Evolutionary conservation across 345 rosid genomes (phyloP).

Genomic region (Bruguiera sexangula): DNA sequence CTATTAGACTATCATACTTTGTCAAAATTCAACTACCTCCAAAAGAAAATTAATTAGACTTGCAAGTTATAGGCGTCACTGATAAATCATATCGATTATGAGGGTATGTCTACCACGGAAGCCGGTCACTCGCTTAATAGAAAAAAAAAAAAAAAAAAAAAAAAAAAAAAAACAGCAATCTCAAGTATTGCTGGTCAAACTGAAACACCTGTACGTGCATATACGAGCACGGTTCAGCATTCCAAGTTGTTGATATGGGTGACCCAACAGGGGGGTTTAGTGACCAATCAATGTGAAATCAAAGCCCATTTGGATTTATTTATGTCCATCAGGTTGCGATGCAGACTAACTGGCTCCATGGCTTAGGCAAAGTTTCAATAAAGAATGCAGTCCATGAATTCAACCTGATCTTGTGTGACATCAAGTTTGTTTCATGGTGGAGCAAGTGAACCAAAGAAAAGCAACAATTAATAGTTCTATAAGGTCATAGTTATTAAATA

Average conservation of each 20-base stretch:
- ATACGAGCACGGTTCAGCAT: background rate
- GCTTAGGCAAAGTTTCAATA: background rate
- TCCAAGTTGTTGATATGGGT: background rate
- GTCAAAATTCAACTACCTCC: no score
- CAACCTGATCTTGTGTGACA: background rate
- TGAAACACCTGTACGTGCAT: no score
- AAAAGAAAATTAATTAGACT: no score
- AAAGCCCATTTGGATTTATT: background rate
- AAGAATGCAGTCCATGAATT: background rate
- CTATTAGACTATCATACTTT: no score
- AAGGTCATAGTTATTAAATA: background rate
- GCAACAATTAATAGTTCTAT: background rate
- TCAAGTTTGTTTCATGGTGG: background rate
- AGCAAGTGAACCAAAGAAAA: slow-evolving; percentile 4
- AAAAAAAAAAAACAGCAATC: no score
- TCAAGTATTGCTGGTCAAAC: no score
- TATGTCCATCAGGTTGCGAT: background rate
- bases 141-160: no score
- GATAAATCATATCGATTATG: no score
- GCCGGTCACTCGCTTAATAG: no score
- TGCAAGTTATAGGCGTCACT: no score
- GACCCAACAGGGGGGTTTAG: background rate
- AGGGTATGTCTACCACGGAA: no score
- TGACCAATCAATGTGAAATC: background rate
- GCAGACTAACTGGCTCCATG: background rate